phyloP scores from a whole-genome alignment of 2,329 filamentous ascomycete genomes.

The Neocucurbitaria cava region DNA sequence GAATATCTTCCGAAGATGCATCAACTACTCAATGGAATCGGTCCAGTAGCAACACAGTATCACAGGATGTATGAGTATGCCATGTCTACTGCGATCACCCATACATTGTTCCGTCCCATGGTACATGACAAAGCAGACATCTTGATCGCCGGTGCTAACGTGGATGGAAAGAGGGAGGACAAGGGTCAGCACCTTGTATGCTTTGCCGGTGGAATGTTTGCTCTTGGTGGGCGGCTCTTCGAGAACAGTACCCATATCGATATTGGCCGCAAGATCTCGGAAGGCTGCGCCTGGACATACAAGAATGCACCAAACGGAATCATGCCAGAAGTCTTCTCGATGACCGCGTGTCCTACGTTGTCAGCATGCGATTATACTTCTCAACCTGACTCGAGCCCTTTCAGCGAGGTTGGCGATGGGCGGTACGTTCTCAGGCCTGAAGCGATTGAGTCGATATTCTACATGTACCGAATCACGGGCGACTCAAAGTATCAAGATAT shows the following conservation, averaged over 20 bases:
- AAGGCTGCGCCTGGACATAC: conserved; percentile 69
- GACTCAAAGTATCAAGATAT: conserved; percentile 54
- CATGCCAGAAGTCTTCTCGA: conserved; percentile 64
- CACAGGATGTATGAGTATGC: conserved; percentile 63
- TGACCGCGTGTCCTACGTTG: conserved; percentile 53
- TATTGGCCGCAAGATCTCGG: conserved; percentile 63
- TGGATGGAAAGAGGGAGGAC: conserved; percentile 46
- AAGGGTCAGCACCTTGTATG: conserved; percentile 65
- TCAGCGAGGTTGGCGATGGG: conserved; percentile 51
- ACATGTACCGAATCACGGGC: conserved; percentile 66
- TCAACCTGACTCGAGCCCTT: conserved; percentile 44
- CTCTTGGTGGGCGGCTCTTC: conserved; percentile 64
- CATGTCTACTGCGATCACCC: conserved; percentile 50
- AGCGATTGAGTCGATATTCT: conserved; percentile 66
- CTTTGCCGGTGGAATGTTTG: conserved; percentile 68
- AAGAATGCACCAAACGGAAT: conserved; percentile 62
- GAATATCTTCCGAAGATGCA: conserved; percentile 56
- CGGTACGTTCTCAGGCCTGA: conserved; percentile 60
- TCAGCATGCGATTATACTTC: conserved; percentile 49
- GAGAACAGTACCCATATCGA: conserved; percentile 59
- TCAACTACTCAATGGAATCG: conserved; percentile 53
- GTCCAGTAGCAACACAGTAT: conserved; percentile 56
- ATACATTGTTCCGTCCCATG: conserved; percentile 60
- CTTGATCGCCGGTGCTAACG: conserved; percentile 53
- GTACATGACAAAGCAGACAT: conserved; percentile 54